Base-by-base conservation (phyloP, 495 filamentous ascomycete genomes). In the Penicillium ochrochloron region DNA sequence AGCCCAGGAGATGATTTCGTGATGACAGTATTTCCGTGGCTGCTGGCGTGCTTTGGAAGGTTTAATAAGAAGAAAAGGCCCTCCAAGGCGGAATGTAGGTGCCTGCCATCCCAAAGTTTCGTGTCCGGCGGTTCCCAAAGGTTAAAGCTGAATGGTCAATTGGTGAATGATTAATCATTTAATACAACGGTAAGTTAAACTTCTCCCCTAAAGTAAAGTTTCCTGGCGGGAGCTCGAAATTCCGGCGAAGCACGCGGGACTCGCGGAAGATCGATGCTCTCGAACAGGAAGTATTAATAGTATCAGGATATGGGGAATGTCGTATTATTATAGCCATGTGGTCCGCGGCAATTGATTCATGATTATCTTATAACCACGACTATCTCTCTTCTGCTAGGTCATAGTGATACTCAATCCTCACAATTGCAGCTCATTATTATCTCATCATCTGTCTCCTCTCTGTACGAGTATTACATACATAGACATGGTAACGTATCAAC, bases 41-140 rank as follows among this genome's bases (percentile, higher is more conserved):
- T 48, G 44, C 21, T 48, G 44, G 44, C 44, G 44, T 48, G 44
- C 44, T 48, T 48, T 48, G 23, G 44, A 48, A 31, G 39, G 23
- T 27, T 17, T 12, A 27, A 19, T 27, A 27, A 4, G 4, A 27
- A 27, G 25, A 27, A 27, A 27, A 31, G 9, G 57, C 42, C 57
- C 25, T 59, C 50, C 59, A 57, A 21, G 53, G 53, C 52, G 42
- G 48, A 64, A 64, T 60, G 56, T 64, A 48, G 62, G 41, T 59
- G 62, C 62, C 62, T 64, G 37, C 50, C 56, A 64, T 9, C 10
- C 23, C 27, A 52, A 31, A 52, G 37, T 41, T 41, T 41, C 3
- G 48, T 2, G 48, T 23, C 44, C 21, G 11, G 29, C 9, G 21
- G n/a, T 31, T 15, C 21, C 11, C 8, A 50, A 31, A 29, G 25